A percentile compares a stretch with the other conserved stretches of the same genome.
These are phyloP conservation scores for Boletus subcaerulescens DNA, from an alignment of 768 basidiomycete genomes.

Conservation along the genomic window DNA sequence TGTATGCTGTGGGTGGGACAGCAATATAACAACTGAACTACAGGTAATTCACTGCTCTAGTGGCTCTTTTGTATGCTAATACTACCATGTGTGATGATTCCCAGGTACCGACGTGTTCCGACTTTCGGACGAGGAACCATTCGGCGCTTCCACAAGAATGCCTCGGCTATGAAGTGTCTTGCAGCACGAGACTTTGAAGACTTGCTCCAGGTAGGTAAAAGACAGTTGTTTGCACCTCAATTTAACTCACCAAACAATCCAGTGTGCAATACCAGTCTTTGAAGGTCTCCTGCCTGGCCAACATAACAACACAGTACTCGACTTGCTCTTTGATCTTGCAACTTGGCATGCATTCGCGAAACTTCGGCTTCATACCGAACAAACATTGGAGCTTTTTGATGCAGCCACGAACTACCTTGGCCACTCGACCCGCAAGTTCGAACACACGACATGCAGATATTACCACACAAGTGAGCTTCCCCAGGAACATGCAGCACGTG, in stretches of 20 bases:
- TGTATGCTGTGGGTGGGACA: slow-evolving; percentile 6
- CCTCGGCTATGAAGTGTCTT: too few relatives aligned
- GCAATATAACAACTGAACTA: slow-evolving; percentile 12
- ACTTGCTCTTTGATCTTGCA: slow-evolving; percentile 9
- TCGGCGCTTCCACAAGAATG: slow-evolving; percentile 19
- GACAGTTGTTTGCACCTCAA: neutral
- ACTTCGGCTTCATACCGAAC: slow-evolving; percentile 13
- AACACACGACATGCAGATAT: slow-evolving; percentile 10
- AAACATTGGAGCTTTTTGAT: slow-evolving; percentile 8
- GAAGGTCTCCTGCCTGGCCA: too few relatives aligned
- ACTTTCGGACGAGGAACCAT: slow-evolving; percentile 36
- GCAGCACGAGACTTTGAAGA: too few relatives aligned
- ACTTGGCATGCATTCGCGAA: slow-evolving; percentile 10
- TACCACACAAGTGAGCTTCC: slow-evolving; percentile 23
- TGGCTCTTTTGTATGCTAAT: neutral
- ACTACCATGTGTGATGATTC: neutral
- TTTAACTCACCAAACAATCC: neutral
- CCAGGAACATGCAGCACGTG: slow-evolving; percentile 5
- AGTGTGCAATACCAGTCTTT: too few relatives aligned
- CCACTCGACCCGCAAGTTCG: slow-evolving; percentile 18
- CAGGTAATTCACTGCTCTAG: slow-evolving; percentile 18
- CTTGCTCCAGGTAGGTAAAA: slow-evolving; percentile 23
- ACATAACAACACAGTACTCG: slow-evolving; percentile 11
- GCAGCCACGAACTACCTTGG: slow-evolving; percentile 13
- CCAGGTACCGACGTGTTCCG: slow-evolving; percentile 31